These are phyloP conservation scores for Lactifluus rugatus DNA, from an alignment of 768 basidiomycete genomes.

Conservation along the genomic window DNA sequence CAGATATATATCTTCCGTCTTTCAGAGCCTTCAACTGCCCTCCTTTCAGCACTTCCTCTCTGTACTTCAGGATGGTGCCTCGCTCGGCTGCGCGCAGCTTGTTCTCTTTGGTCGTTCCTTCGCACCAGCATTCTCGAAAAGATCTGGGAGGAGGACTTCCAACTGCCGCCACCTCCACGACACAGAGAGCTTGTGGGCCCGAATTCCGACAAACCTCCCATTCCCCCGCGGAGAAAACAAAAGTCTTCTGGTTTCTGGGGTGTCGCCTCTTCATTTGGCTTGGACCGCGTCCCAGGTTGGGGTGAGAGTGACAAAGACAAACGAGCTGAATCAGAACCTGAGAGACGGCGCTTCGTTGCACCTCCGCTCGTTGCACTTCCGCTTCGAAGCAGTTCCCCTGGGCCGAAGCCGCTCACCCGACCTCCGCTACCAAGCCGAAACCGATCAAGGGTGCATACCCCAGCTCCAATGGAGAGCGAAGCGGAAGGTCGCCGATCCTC, in stretches of 20 bases:
- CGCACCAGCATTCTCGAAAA: conserved; percentile 73
- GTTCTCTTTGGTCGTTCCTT: conserved; percentile 84
- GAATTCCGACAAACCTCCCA: conserved; percentile 40
- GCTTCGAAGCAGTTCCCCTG: conserved; percentile 2
- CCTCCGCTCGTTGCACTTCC: conserved; percentile 18
- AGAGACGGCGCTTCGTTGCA: conserved; percentile 17
- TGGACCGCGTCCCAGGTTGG: conserved; percentile 40
- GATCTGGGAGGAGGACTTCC: conserved; percentile 77
- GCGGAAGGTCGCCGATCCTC: neutral
- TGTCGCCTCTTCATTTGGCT: conserved; percentile 52
- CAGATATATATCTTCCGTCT: conserved; percentile 66
- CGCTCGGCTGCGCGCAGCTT: conserved; percentile 71
- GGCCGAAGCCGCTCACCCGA: conserved; percentile 10
- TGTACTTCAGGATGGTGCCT: conserved; percentile 85
- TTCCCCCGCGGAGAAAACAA: conserved; percentile 47
- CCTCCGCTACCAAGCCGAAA: conserved; percentile 18
- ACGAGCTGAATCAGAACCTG: conserved; percentile 24
- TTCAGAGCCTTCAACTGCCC: conserved; percentile 25
- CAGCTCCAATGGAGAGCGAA: neutral
- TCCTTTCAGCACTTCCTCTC: conserved; percentile 39
- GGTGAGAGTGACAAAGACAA: conserved; percentile 35
- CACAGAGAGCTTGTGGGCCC: conserved; percentile 11
- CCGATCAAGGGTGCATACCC: conserved; percentile 4
- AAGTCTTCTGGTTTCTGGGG: conserved; percentile 46
- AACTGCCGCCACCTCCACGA: conserved; percentile 27